Base-by-base conservation (phyloP, 192 early-diverging fungal genomes). In the Paraglomus occultum region DNA sequence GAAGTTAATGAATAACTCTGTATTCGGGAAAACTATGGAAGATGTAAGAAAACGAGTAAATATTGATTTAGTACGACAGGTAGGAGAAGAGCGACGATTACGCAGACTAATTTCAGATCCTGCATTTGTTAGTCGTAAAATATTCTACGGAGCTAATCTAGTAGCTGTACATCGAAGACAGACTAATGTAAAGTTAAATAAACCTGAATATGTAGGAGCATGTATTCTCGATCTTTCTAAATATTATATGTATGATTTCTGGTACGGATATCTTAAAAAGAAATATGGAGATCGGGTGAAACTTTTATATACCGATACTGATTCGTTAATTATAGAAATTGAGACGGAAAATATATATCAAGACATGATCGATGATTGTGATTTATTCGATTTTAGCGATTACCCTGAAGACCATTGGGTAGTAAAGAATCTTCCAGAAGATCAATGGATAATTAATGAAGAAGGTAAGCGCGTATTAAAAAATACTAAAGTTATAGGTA, bases 1-100 rank as follows among this genome's bases (percentile, higher is more conserved):
- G 47, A 65, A 65, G 15, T 65, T 65, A 39, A 65, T 65, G 63
- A 65, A 65, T n/a, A 65, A 65, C 18, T 48, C 63, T n/a, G 63
- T 65, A 40, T 65, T 65, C 11, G 63, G 63, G 5, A 65, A 65
- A 65, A 65, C 63, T 15, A 51, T 65, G 63, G 63, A 65, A 4
- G 63, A 65, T 39, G 63, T 65, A 0, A 48, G 63, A 39, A 39
- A 50, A 11, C 47, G 49, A 38, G 48, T 50, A 9, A 50, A 50
- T 1, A 51, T 65, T 14, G 63, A 65, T 40, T 11, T 62, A 15
- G 62, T 64, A 31, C 0, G 45, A 23, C 62, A 64, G 45, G 62
- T 64, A 64, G 62, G 62, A 22, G 62, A 64, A 64, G 62, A 64
- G 48, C 46, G 20, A 1, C 18, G 62, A 48, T 18, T 64, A 63